Evolutionary conservation across 139 green algal species (phyloP), one percentile per base, ranked within the genome.

Genomic region (Tetraselmis chui): DNA sequence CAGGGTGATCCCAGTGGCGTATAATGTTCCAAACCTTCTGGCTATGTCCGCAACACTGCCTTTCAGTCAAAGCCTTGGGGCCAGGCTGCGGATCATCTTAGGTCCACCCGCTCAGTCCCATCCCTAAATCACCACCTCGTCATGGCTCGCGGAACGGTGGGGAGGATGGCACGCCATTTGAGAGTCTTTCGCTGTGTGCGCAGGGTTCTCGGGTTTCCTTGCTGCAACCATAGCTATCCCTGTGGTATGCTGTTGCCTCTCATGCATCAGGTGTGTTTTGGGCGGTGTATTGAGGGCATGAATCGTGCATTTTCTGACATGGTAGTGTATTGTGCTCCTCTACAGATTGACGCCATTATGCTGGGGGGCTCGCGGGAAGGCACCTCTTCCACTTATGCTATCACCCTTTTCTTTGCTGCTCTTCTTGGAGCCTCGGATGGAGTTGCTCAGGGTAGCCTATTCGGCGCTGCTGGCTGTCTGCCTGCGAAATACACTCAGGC

Each of bases 371-470:
- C 81, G 5, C 31, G 75, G 0, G 29, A 32, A 1, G 30, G 28
- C 2, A 76, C 23, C 5, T 11, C 31, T 0, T 59, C 30, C 0
- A 82, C 82, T 0, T 78, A 89, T 76, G 79, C 28, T 0, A 67
- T 88, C 22, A 30, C 92, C 79, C 80, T 96, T 58, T 67, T 84
- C 24, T 76, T 89, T 22, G 87, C 94, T 45, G 85, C 88, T 28
- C n/a, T 87, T 26, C 85, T 84, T 59, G 92, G 92, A 2, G 31
- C 87, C 2, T 86, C 87, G 1, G 93, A 97, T 79, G 93, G 93
- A 2, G 5, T 93, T 0, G 83, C 81, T 0, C 93, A 97, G 81
- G 92, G 90, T 0, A 93, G 92, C 0, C 83, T 97, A 28, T 95
- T 96, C 87, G 91, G 83, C 1, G 89, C 92, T 30, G 91, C 86